Evolutionary conservation across 768 basidiomycete species (phyloP), one percentile per base, ranked within the genome.

Genomic region (Strobilomyces confusus): DNA sequence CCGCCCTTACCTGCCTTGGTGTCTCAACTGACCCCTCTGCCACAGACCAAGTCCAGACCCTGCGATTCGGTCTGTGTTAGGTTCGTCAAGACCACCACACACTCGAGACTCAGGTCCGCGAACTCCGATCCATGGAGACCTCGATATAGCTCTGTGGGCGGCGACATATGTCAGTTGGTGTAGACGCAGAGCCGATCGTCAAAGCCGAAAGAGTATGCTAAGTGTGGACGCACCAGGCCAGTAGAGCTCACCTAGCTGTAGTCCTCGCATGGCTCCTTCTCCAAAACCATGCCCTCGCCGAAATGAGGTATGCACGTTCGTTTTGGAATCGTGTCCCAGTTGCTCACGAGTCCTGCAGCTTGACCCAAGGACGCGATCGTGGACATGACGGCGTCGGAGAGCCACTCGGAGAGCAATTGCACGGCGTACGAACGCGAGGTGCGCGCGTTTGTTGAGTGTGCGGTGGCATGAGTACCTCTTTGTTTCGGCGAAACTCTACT

Each of bases 151-250:
- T 89, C 61, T 13, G 70, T 61, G 14, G 80, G 89, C 51, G 87
- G 90, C 44, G 75, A 81, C 22, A 83, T n/a, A n/a, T n/a, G n/a
- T n/a, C n/a, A n/a, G n/a, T n/a, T n/a, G n/a, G n/a, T n/a, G n/a
- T n/a, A n/a, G n/a, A 80, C 58, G 68, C 75, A 17, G 90, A 94
- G 61, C 80, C 94, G 48, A 72, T 75, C 3, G 68, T 79, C 51
- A 88, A n/a, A 92, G 68, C 81, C 85, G 6, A 90, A 93, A 54
- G 87, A 94, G 61, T 94, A 86, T 60, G 80, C 89, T 6, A 89
- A 82, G 63, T 91, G 91, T 67, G 80, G 93, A 48, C 86, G 89
- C 34, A 74, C 80, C 25, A 92, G 92, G 70, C 89, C 89, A 57
- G 80, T 86, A 5, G 89, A 95, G 63, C 74, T 91, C 45, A 73